phyloP scores from a whole-genome alignment of 305 asterid species.

The Fraxinus paxiana region DNA sequence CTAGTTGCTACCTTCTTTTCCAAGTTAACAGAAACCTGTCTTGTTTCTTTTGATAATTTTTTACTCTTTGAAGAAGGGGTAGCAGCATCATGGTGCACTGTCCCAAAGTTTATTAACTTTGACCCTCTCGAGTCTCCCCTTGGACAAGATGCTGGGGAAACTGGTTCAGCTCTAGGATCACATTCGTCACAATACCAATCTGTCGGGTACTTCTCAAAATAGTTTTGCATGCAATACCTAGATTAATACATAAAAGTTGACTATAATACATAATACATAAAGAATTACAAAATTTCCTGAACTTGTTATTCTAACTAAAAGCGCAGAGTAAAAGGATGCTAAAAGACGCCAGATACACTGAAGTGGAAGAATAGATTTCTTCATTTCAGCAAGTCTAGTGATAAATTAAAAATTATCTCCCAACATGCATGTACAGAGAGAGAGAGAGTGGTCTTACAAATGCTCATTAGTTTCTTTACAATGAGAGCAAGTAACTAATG shows the following conservation, averaged over 20 bases:
- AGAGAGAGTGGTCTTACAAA: slow-evolving; percentile 33
- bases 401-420: background rate
- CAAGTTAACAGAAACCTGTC: slow-evolving; percentile 20
- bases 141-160: background rate
- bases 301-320: background rate
- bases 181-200: slow-evolving; percentile 44
- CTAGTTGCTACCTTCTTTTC: slow-evolving; percentile 38
- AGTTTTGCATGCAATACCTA: slow-evolving; percentile 44
- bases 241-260: slow-evolving; percentile 3
- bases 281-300: background rate
- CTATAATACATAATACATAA: background rate
- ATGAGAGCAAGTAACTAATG: slow-evolving; percentile 32
- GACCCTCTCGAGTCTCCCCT: background rate
- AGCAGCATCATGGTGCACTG: background rate
- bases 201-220: background rate
- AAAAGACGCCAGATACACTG: background rate
- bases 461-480: slow-evolving; percentile 43
- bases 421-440: background rate
- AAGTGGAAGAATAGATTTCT: background rate
- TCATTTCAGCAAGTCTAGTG: background rate
- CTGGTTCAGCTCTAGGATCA: slow-evolving; percentile 10
- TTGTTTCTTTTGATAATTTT: slow-evolving; percentile 19
- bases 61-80: background rate
- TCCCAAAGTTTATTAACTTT: background rate
- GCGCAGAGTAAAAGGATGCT: background rate